phyloP scores from a whole-genome alignment of 139 green algal genomes.

The Tetradesmus obliquus region DNA sequence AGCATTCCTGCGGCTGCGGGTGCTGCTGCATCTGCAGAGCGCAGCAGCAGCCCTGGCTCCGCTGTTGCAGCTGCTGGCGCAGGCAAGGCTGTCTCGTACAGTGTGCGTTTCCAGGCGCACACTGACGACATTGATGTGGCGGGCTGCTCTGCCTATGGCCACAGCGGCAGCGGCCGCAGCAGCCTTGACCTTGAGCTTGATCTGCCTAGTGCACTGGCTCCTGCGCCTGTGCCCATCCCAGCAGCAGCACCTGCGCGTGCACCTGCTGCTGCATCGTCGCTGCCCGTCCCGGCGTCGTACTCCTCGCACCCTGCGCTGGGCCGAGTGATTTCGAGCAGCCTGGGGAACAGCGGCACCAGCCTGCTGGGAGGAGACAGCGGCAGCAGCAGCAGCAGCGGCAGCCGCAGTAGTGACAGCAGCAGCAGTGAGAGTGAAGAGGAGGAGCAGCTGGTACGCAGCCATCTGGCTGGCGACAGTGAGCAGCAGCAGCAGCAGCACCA shows the following conservation, averaged over 20 bases:
- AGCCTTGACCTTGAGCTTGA: conserved; percentile 17
- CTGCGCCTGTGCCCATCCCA: conserved; percentile 1
- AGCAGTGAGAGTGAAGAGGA: conserved; percentile 4
- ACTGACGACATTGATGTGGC: background rate
- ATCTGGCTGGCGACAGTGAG: background rate
- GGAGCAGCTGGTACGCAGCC: background rate
- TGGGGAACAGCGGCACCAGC: conserved; percentile 28
- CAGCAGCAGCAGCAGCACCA: background rate
- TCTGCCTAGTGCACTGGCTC: conserved; percentile 15
- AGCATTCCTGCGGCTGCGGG: background rate
- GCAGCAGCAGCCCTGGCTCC: background rate
- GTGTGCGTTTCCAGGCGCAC: background rate
- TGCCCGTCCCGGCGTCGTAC: background rate
- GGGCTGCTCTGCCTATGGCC: background rate
- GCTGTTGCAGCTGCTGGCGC: background rate
- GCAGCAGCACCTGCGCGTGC: background rate
- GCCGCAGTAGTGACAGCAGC: background rate
- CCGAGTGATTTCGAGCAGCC: background rate
- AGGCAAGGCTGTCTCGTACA: background rate
- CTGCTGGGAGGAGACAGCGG: background rate
- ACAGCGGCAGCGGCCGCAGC: background rate
- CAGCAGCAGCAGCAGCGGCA: conserved; percentile 25
- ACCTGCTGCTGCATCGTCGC: background rate
- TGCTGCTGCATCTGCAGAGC: background rate
- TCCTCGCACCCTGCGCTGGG: background rate